phyloP scores from a whole-genome alignment of 352 stramenopile species.

The Pythium graminicola region DNA sequence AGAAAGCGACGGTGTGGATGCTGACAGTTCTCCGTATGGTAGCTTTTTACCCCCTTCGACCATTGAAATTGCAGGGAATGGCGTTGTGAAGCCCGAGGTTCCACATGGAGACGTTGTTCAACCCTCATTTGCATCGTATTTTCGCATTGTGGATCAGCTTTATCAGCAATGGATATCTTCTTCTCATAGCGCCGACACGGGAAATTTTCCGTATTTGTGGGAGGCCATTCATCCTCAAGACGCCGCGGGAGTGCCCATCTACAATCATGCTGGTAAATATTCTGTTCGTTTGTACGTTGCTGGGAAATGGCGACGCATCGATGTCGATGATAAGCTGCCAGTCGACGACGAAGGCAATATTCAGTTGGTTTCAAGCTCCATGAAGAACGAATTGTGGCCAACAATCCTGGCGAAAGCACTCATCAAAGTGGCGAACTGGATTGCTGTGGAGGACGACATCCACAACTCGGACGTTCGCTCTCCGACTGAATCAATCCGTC shows the following conservation, averaged over 20 bases:
- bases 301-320: conserved; percentile 62
- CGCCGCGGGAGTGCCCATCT: conserved; percentile 31
- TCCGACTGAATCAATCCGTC: conserved; percentile 15
- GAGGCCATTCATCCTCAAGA: conserved; percentile 72
- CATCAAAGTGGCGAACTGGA: conserved; percentile 60
- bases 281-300: conserved; percentile 62
- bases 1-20: conserved; percentile 13
- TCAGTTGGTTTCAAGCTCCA: conserved; percentile 46
- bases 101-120: conserved; percentile 65
- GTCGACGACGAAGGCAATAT: conserved; percentile 45
- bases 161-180: conserved; percentile 18
- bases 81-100: conserved; percentile 44
- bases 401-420: conserved; percentile 61
- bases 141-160: conserved; percentile 60
- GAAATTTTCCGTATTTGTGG: conserved; percentile 46
- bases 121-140: conserved; percentile 55
- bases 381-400: conserved; percentile 63
- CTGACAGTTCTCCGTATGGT: conserved; percentile 40
- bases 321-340: conserved; percentile 66
- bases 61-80: conserved; percentile 53
- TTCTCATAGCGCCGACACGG: not conserved
- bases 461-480: not conserved
- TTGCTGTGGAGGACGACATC: conserved; percentile 16
- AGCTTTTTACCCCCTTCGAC: conserved; percentile 38
- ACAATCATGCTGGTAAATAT: conserved; percentile 73